Conservation (phyloP, 164 flowering plant genomes). For the Houttuynia cordata region DNA sequence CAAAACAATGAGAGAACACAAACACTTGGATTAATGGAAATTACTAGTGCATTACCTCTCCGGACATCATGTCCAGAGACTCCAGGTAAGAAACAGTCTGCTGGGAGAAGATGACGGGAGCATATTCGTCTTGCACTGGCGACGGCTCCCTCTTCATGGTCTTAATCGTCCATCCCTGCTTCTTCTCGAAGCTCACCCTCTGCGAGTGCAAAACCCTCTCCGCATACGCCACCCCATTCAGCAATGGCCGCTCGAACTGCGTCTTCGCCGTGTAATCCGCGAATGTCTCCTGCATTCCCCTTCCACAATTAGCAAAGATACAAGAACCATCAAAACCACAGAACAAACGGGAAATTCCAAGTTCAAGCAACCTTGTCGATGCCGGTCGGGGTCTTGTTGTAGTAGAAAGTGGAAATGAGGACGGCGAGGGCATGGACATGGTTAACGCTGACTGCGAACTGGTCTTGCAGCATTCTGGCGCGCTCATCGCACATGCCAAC, state of each 20-base stretch:
- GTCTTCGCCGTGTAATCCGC: slow-evolving; percentile 85
- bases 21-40: background rate
- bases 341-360: background rate
- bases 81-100: slow-evolving; percentile 73
- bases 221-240: slow-evolving; percentile 90
- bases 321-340: background rate
- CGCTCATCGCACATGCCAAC: slow-evolving; percentile 80
- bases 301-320: background rate
- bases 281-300: slow-evolving; percentile 62
- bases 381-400: slow-evolving; percentile 66
- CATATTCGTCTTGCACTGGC: slow-evolving; percentile 78
- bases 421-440: slow-evolving; percentile 88
- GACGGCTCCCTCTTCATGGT: slow-evolving; percentile 81
- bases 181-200: slow-evolving; percentile 69
- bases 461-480: slow-evolving; percentile 90
- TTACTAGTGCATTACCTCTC: slow-evolving; percentile 71
- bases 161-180: slow-evolving; percentile 75
- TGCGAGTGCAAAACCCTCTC: slow-evolving; percentile 55
- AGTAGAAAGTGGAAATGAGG: slow-evolving; percentile 82
- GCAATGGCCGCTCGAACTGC: slow-evolving; percentile 76
- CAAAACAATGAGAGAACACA: background rate
- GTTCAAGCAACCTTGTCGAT: slow-evolving; percentile 64
- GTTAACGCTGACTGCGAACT: slow-evolving; percentile 80
- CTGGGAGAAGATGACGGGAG: slow-evolving; percentile 84
- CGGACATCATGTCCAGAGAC: slow-evolving; percentile 95